phyloP scores from a whole-genome alignment of 805 yeast genomes.

The Starmerella floris region DNA sequence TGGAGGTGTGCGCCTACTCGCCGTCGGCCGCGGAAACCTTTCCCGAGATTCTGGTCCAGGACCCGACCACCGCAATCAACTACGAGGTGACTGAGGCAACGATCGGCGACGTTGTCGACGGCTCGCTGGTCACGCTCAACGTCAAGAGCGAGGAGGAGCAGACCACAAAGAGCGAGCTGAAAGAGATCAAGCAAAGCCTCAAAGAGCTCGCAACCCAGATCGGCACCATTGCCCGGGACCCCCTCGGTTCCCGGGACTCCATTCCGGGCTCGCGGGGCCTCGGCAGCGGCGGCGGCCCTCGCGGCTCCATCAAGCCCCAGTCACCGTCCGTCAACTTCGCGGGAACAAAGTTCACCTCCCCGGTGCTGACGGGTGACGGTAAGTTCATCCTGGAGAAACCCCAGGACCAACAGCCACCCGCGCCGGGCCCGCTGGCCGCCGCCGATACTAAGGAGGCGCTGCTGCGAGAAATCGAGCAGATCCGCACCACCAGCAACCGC shows the following conservation, averaged over 20 bases:
- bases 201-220: constrained; percentile 21
- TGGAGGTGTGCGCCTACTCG: constrained; percentile 75
- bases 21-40: constrained; percentile 51
- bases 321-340: not conserved
- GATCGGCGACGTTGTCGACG: constrained; percentile 45
- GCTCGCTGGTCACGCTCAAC: constrained; percentile 46
- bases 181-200: constrained; percentile 13
- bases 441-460: constrained; percentile 21
- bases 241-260: not conserved
- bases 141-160: constrained; percentile 33
- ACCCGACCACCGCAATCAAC: constrained; percentile 42
- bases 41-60: constrained; percentile 68
- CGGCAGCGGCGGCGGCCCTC: too few species aligned
- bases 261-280: not conserved
- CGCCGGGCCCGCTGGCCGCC: not conserved
- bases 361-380: constrained; percentile 16
- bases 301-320: not conserved
- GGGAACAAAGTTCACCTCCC: constrained; percentile 6
- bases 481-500: constrained; percentile 42
- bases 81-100: constrained; percentile 69
- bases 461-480: constrained; percentile 45
- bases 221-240: not conserved
- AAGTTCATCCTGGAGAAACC: constrained; percentile 15
- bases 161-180: constrained; percentile 20
- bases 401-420: not conserved